A percentile compares a stretch with the other conserved stretches of the same genome.
Evolutionary conservation across 164 flowering plant genomes (phyloP).

Genomic region (Warburgia ugandensis): DNA sequence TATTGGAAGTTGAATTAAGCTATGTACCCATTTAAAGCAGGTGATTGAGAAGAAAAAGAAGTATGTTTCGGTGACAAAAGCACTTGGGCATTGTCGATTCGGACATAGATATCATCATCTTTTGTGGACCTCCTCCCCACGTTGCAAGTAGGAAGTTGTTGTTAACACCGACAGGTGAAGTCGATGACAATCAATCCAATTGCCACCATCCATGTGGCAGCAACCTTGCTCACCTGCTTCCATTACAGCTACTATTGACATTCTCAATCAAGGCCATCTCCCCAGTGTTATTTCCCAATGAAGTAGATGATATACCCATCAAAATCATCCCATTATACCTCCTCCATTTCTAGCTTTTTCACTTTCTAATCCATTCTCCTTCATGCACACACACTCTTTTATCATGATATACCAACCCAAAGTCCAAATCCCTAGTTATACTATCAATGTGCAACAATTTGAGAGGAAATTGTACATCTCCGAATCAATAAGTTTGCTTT

Average conservation of each 20-base stretch:
- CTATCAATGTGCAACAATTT: not conserved
- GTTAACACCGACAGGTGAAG: too few relatives aligned
- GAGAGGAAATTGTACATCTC: not conserved
- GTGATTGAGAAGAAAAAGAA: too few relatives aligned
- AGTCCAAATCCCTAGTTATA: not conserved
- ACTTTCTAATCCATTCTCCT: not conserved
- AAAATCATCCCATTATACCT: not conserved
- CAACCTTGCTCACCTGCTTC: not conserved
- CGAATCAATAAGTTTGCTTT: slow-evolving; percentile 2
- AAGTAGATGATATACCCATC: not conserved
- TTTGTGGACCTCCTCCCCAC: too few relatives aligned
- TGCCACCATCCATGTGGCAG: slow-evolving; percentile 14
- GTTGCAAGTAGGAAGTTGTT: too few relatives aligned
- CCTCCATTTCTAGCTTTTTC: not conserved
- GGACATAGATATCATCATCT: too few relatives aligned
- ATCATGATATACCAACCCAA: too few relatives aligned
- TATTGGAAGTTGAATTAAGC: too few relatives aligned
- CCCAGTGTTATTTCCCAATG: too few relatives aligned
- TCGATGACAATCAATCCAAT: slow-evolving; percentile 6
- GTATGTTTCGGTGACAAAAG: too few relatives aligned
- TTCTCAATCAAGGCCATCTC: slow-evolving; percentile 2
- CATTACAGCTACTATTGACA: slow-evolving; percentile 5
- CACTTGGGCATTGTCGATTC: too few relatives aligned
- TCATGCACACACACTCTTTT: not conserved
- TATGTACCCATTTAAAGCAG: too few relatives aligned